Evolutionary conservation across 2,329 filamentous ascomycete species (phyloP).

Genomic region (Penicillium paneum): DNA sequence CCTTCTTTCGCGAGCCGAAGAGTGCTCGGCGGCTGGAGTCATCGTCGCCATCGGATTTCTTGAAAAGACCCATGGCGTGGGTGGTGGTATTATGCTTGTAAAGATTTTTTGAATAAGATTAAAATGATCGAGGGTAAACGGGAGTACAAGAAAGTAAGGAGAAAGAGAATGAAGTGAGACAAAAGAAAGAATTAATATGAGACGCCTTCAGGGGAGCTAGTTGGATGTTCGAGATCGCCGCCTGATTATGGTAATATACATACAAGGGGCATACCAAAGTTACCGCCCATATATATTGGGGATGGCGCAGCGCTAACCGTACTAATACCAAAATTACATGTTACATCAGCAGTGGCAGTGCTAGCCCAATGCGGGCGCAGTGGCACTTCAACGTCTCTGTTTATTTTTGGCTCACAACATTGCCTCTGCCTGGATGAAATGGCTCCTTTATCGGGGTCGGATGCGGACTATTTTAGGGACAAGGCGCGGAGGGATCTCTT

Average conservation of each 20-base stretch:
- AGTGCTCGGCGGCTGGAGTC: conserved; percentile 54
- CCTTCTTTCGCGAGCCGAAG: conserved; percentile 56
- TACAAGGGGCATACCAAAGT: background rate
- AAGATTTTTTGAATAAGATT: background rate
- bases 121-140: background rate
- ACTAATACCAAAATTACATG: conserved; percentile 14
- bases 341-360: conserved; percentile 13
- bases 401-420: conserved; percentile 22
- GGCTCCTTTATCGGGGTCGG: conserved; percentile 24
- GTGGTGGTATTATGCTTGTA: background rate
- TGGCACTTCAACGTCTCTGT: conserved; percentile 16
- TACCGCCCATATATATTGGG: background rate
- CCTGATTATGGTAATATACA: conserved; percentile 4
- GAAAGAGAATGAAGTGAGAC: conserved; percentile 11
- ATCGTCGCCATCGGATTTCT: conserved; percentile 55
- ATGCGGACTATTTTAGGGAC: conserved; percentile 48
- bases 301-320: background rate
- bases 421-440: conserved; percentile 21
- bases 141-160: background rate
- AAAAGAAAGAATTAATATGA: conserved; percentile 8
- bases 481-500: conserved; percentile 81
- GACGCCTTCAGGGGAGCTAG: conserved; percentile 13
- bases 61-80: conserved; percentile 42
- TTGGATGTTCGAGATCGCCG: conserved; percentile 9
- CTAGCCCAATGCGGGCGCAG: conserved; percentile 18